A percentile compares a stretch with the other conserved stretches of the same genome.
Evolutionary conservation across 2,329 filamentous ascomycete species (phyloP).

Genomic region (Pyrenochaeta sp.): DNA sequence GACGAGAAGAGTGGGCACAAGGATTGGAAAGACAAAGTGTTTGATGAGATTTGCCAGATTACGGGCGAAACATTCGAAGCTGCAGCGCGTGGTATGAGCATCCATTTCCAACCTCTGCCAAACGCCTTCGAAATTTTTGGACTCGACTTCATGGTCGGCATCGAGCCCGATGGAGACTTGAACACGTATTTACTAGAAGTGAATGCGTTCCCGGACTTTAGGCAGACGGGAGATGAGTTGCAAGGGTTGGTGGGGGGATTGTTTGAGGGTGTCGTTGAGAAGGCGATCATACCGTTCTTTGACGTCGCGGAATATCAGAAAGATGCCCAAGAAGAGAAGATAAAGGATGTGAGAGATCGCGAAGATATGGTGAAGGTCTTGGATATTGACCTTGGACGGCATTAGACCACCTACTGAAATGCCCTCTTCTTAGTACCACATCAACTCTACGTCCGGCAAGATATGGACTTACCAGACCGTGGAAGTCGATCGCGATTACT

Average conservation of each 20-base stretch:
- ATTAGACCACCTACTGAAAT: slow-evolving; percentile 12
- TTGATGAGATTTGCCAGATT: slow-evolving; percentile 74
- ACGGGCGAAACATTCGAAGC: slow-evolving; percentile 86
- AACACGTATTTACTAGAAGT: slow-evolving; percentile 83
- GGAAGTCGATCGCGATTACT: too few relatives aligned
- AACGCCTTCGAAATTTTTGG: slow-evolving; percentile 95
- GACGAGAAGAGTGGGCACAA: not conserved
- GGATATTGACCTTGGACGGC: slow-evolving; percentile 57
- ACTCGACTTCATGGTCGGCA: slow-evolving; percentile 80
- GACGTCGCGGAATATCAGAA: slow-evolving; percentile 30
- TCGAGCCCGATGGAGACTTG: slow-evolving; percentile 54
- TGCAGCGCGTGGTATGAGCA: slow-evolving; percentile 80
- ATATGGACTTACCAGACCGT: not conserved
- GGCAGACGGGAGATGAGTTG: slow-evolving; percentile 83
- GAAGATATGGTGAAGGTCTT: slow-evolving; percentile 52
- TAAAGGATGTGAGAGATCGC: slow-evolving; percentile 5
- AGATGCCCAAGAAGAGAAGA: not conserved
- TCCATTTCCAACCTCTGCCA: slow-evolving; percentile 89
- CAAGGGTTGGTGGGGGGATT: slow-evolving; percentile 76
- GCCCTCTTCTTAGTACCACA: not conserved
- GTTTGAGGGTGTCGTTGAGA: slow-evolving; percentile 76
- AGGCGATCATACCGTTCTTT: slow-evolving; percentile 76
- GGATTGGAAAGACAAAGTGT: slow-evolving; percentile 68
- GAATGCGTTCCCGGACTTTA: slow-evolving; percentile 96
- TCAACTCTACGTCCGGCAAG: not conserved